Percentiles rank a stretch among this genome's conserved stretches.
phyloP scores from a whole-genome alignment of 176 grass and related monocot species.

The Juncus effusus region DNA sequence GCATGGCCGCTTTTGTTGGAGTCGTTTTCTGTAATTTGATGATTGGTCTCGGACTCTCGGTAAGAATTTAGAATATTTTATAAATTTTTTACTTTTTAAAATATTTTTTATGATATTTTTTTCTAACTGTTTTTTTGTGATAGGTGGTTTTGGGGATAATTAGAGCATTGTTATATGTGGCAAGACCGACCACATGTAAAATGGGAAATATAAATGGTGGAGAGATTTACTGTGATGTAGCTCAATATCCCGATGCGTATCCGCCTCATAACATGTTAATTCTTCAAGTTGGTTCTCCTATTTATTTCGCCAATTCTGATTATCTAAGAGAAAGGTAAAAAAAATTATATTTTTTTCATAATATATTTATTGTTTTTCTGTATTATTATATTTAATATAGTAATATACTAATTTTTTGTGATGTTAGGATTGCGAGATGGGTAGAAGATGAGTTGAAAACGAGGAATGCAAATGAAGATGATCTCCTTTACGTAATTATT shows the following conservation, averaged over 20 bases:
- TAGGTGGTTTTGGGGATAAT: conserved; percentile 24
- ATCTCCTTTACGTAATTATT: conserved; percentile 5
- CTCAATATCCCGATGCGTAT: conserved; percentile 18
- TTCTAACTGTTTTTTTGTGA: background rate
- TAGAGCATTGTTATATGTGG: conserved; percentile 31
- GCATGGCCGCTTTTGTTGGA: conserved; percentile 41
- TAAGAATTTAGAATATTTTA: background rate
- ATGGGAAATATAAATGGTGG: conserved; percentile 19
- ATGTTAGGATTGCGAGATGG: conserved; percentile 34
- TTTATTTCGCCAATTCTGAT: conserved; percentile 22
- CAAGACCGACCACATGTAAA: conserved; percentile 28
- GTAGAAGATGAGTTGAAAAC: conserved; percentile 17
- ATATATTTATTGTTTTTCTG: too few relatives aligned
- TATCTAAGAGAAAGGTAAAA: conserved; percentile 31
- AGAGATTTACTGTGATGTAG: conserved; percentile 14
- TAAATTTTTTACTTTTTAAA: too few relatives aligned
- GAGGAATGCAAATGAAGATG: too few relatives aligned
- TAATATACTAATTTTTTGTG: background rate
- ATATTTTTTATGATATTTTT: too few relatives aligned
- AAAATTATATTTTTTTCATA: background rate
- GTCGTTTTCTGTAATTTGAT: conserved; percentile 47
- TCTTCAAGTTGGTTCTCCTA: conserved; percentile 28
- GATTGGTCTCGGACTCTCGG: conserved; percentile 45
- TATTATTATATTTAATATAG: too few relatives aligned
- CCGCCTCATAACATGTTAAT: conserved; percentile 5